Evolutionary conservation across 1,284 basidiomycete species (phyloP).

Genomic region (Ganoderma lingzhi): DNA sequence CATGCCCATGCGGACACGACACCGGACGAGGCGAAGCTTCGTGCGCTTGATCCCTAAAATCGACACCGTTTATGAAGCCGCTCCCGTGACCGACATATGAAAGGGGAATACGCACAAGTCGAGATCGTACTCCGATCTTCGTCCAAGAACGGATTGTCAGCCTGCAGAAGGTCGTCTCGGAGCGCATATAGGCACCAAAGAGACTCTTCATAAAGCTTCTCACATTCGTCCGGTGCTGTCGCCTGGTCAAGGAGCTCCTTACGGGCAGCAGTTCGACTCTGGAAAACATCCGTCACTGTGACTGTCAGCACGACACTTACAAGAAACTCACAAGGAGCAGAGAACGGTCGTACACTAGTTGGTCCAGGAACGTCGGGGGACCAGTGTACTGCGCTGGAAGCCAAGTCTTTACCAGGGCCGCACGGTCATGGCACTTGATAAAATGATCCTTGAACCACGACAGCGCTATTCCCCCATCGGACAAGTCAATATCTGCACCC

Average conservation of each 20-base stretch:
- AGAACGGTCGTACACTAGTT: constrained; percentile 84
- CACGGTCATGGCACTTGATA: constrained; percentile 79
- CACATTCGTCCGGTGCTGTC: constrained; percentile 81
- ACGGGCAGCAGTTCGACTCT: constrained; percentile 93
- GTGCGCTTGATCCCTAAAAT: constrained; percentile 80
- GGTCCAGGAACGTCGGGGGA: constrained; percentile 79
- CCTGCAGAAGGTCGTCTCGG: constrained; percentile 89
- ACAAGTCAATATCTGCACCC: no score
- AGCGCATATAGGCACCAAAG: constrained; percentile 92
- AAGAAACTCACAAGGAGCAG: constrained; percentile 62
- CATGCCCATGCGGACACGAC: constrained; percentile 77
- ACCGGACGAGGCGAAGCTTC: constrained; percentile 78
- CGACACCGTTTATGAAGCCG: constrained; percentile 12
- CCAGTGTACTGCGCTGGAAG: constrained; percentile 76
- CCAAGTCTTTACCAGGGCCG: constrained; percentile 83
- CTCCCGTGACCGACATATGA: constrained; percentile 4
- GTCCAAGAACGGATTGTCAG: constrained; percentile 83
- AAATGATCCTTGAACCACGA: constrained; percentile 83
- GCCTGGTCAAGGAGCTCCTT: constrained; percentile 90
- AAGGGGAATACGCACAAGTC: constrained; percentile 63
- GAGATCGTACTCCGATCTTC: constrained; percentile 86
- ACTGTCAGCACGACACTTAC: background rate
- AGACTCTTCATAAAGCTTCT: constrained; percentile 94
- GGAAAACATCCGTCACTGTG: constrained; percentile 9
- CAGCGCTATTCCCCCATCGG: constrained; percentile 53